Base-by-base conservation (phyloP, 306 rosid species). In the Quercus robur region DNA sequence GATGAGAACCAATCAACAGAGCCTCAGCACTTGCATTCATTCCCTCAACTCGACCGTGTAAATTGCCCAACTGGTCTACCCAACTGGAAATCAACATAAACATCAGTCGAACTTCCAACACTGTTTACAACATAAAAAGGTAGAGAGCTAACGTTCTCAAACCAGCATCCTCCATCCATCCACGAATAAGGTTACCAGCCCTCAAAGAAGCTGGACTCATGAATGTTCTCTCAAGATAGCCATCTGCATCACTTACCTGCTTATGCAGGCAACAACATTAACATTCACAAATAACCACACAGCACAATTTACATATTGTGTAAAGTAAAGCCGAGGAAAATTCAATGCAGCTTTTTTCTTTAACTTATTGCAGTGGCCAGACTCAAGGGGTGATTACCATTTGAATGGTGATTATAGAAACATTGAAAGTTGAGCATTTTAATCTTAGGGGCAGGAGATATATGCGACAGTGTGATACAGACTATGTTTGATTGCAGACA, bases 111-210 rank as follows among this genome's bases (percentile, higher is more conserved):
- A 41, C 59, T 76, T 54, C 73, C 31, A 77, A 78, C 68, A 77
- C 23, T 25, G 23, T 72, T 46, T 17, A 74, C 61, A 78, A 68
- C 13, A 54, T 62, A 84, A 52, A 58, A 80, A 81, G 63, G 79
- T 71, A 83, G 87, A 87, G 83, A 78, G 81, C 98, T 87, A 66
- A 95, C 99, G 96, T 95, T 91, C 90, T 89, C 90, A 95, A 91
- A 72, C 96, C 97, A 70, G 98, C 95, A 81, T 93, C 99, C 80
- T 87, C 99, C 99, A 95, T 95, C 99, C 99, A 95, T 80, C 70
- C 81, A 11, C 75, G 87, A 77, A 91, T 85, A 74, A 90, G 64
- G 76, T 83, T 75, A 31, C 89, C 87, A 7, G 94, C 99, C 85
- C 82, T 93, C 77, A 85, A 64, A 5, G 99, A 81, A 55, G 99